Percentiles rank a stretch among this genome's conserved stretches.
These are phyloP conservation scores for Citrus unshiu DNA, from an alignment of 345 rosid genomes.

Conservation along the genomic window DNA sequence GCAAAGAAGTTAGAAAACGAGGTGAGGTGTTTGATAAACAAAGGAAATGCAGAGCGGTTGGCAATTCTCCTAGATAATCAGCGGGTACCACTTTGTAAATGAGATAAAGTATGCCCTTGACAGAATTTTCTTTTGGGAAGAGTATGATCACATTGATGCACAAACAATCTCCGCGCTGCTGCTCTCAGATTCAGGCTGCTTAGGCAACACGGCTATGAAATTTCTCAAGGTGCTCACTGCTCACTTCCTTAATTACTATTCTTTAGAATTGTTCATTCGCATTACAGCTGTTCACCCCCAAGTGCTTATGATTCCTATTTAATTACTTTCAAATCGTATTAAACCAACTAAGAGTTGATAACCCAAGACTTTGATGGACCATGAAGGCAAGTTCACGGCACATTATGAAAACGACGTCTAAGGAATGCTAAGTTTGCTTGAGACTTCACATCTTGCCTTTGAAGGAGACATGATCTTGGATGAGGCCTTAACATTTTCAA, in stretches of 20 bases:
- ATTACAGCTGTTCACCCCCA: too few species aligned
- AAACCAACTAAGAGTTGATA: too few species aligned
- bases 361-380: conserved; percentile 20
- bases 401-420: conserved; percentile 3
- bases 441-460: conserved; percentile 31
- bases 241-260: too few species aligned
- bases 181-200: conserved; percentile 44
- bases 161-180: conserved; percentile 16
- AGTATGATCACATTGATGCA: not conserved
- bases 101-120: conserved; percentile 30
- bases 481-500: conserved; percentile 15
- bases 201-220: conserved; percentile 34
- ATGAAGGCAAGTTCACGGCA: conserved; percentile 16
- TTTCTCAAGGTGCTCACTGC: conserved; percentile 32
- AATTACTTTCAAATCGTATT: too few species aligned
- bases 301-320: too few species aligned
- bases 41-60: conserved; percentile 5
- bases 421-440: conserved; percentile 39
- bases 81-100: conserved; percentile 24
- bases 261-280: too few species aligned
- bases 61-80: conserved; percentile 29
- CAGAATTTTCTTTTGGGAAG: not conserved
- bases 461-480: conserved; percentile 37
- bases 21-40: conserved; percentile 17
- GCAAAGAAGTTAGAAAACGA: conserved; percentile 27